Base-by-base conservation (phyloP, 2,329 filamentous ascomycete genomes). In the Fusarium transvaalense region DNA sequence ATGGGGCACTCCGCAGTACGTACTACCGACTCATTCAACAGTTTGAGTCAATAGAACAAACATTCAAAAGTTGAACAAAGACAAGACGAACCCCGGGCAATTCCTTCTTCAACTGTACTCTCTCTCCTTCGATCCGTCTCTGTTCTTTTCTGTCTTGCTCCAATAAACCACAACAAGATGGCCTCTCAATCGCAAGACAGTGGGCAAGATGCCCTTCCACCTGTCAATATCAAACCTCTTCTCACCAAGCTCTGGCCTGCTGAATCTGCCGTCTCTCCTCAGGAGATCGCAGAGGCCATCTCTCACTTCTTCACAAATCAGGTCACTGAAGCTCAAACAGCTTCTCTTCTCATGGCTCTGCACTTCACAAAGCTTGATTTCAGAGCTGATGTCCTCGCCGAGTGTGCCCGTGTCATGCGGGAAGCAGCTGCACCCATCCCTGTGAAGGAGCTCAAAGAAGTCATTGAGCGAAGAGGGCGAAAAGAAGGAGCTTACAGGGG, bases 291-390 rank as follows among this genome's bases (percentile, higher is more conserved):
- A 62, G 86, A 91, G n/a, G 94, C 95, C 55, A 91, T 98, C 73
- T 91, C 93, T 6, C 86, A 95, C 76, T 97, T 97, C 77, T 98
- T 98, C 80, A 94, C 94, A 61, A 91, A 97, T 81, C 89, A 89
- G 70, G 85, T 98, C 19, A 95, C 92, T n/a, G 90, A 92, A 38
- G 92, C 94, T 10, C 96, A 98, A 78, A 92, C 92, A 1, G 92
- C 92, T 55, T 92, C 94, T 38, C 85, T 99, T 57, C 85, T 98
- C 53, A 97, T 96, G 76, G 92, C 94, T 56, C 85, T 99, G 45
- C 95, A 97, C 81, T 97, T 97, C 72, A 97, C 94, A 3, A 89
- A 90, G 61, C 88, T 93, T 78, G 96, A 98, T 79, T 88, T 91
- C 69, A 88, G 91, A 68, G 88, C 94, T 27, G 92, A 96, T 75